These are phyloP conservation scores for Claviceps sp. DNA, from an alignment of 2,329 filamentous ascomycete species.

Conservation along the genomic window DNA sequence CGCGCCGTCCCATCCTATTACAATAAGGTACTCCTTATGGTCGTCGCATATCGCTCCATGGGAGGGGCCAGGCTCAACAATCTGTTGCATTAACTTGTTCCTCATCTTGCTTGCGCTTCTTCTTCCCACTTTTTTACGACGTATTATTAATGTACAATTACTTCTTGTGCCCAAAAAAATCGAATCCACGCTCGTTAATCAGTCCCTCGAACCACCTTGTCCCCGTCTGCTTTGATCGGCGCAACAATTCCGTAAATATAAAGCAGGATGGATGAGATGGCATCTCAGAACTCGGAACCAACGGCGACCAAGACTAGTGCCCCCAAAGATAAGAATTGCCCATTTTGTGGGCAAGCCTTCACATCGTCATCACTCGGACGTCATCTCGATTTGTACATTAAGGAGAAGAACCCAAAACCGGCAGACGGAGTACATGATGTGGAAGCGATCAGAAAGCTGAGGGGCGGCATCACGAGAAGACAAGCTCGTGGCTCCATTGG, in stretches of 20 bases:
- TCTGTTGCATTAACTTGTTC: neutral
- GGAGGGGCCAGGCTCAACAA: slow-evolving; percentile 4
- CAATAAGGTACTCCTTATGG: slow-evolving; percentile 2
- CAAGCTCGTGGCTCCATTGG: slow-evolving; percentile 57
- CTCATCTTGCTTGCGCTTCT: slow-evolving; percentile 2
- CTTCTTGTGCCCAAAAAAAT: neutral
- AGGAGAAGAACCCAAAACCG: slow-evolving; percentile 80
- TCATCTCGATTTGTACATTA: slow-evolving; percentile 88
- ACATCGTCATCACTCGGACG: slow-evolving; percentile 88
- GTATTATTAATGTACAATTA: neutral
- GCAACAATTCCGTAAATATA: neutral
- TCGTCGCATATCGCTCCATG: slow-evolving; percentile 4
- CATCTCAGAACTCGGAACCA: slow-evolving; percentile 22
- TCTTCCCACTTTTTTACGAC: neutral
- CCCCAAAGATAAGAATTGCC: slow-evolving; percentile 75
- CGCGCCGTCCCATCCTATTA: neutral
- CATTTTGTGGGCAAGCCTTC: slow-evolving; percentile 79
- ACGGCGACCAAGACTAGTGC: slow-evolving; percentile 29
- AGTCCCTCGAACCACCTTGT: neutral
- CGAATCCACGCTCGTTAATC: slow-evolving; percentile 4
- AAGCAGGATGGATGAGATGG: slow-evolving; percentile 19
- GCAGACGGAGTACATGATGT: slow-evolving; percentile 83
- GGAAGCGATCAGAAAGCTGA: slow-evolving; percentile 71
- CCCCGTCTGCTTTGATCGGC: neutral
- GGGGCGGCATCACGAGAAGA: slow-evolving; percentile 74